Percentiles rank a stretch among this genome's conserved stretches.
Evolutionary conservation across 768 basidiomycete species (phyloP).

Genomic region (Coprinopsis strossmayeri): DNA sequence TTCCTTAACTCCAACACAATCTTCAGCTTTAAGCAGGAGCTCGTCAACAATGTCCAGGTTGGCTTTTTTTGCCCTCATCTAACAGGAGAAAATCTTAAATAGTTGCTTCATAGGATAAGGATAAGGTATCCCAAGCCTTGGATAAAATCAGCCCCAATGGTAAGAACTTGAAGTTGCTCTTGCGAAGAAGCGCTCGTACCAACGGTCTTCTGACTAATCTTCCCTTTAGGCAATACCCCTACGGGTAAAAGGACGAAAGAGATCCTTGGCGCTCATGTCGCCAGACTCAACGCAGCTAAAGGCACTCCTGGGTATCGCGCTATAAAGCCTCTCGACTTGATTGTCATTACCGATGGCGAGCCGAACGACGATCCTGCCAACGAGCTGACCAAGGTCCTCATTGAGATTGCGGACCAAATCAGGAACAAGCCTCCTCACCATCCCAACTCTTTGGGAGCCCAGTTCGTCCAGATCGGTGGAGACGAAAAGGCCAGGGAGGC

Average conservation of each 20-base stretch:
- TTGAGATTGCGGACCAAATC: slow-evolving; percentile 17
- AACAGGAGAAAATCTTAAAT: background rate
- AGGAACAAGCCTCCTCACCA: slow-evolving; percentile 21
- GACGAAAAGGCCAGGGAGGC: slow-evolving; percentile 17
- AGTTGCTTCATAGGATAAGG: background rate
- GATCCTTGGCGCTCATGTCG: slow-evolving; percentile 14
- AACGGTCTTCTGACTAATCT: background rate
- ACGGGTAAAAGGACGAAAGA: slow-evolving; percentile 20
- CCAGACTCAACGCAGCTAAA: slow-evolving; percentile 15
- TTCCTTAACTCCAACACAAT: slow-evolving; percentile 19
- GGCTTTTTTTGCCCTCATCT: background rate
- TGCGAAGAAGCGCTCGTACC: too few relatives aligned
- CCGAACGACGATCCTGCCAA: slow-evolving; percentile 16
- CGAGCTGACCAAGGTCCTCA: slow-evolving; percentile 1
- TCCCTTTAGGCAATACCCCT: slow-evolving; percentile 20
- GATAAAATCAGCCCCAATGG: background rate
- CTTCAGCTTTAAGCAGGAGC: background rate
- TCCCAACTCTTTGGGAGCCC: slow-evolving; percentile 26
- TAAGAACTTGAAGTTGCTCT: too few relatives aligned
- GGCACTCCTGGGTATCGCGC: slow-evolving; percentile 12
- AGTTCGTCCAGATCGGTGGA: slow-evolving; percentile 27
- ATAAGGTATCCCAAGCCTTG: slow-evolving; percentile 14
- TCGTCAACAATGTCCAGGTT: slow-evolving; percentile 5
- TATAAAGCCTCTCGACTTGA: slow-evolving; percentile 25
- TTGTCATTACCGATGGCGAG: slow-evolving; percentile 26